Conservation (phyloP, 805 yeast genomes). For the Schwanniomyces polymorphus region DNA sequence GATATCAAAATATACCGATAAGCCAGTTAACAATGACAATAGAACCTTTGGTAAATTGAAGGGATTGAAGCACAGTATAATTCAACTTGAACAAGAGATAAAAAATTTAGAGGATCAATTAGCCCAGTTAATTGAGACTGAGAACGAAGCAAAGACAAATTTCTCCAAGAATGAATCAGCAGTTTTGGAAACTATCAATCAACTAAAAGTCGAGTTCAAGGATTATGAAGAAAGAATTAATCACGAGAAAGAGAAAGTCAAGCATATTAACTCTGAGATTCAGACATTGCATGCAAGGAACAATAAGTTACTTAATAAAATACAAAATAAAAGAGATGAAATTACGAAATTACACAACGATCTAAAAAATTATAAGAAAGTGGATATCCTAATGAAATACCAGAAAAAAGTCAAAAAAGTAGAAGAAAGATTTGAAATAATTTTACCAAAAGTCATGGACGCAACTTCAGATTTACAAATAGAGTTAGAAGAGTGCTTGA, state of each 20-base stretch:
- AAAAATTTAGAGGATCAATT: conserved; percentile 19
- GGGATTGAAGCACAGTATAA: conserved; percentile 39
- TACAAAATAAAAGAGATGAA: conserved; percentile 23
- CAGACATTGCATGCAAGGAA: conserved; percentile 19
- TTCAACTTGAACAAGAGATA: conserved; percentile 38
- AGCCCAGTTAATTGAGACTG: conserved; percentile 10
- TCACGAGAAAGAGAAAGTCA: conserved; percentile 18
- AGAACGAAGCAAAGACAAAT: conserved; percentile 9
- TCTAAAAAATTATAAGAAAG: conserved; percentile 25
- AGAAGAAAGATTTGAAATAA: conserved; percentile 35
- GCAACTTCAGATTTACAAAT: conserved; percentile 21
- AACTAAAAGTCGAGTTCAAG: conserved; percentile 19
- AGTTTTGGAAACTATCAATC: conserved; percentile 19
- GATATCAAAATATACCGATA: conserved; percentile 27
- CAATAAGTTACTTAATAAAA: conserved; percentile 24
- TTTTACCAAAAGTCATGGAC: conserved; percentile 29
- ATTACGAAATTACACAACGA: conserved; percentile 21
- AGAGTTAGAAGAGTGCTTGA: conserved; percentile 8
- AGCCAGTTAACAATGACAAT: conserved; percentile 23
- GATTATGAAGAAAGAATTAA: conserved; percentile 24
- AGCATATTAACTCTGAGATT: conserved; percentile 20
- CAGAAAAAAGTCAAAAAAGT: conserved; percentile 22
- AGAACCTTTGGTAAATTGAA: conserved; percentile 36
- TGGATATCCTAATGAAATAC: conserved; percentile 22
- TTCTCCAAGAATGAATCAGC: conserved; percentile 17